Conservation (phyloP, 169 alveolate genomes). For the Eimeria maxima region DNA sequence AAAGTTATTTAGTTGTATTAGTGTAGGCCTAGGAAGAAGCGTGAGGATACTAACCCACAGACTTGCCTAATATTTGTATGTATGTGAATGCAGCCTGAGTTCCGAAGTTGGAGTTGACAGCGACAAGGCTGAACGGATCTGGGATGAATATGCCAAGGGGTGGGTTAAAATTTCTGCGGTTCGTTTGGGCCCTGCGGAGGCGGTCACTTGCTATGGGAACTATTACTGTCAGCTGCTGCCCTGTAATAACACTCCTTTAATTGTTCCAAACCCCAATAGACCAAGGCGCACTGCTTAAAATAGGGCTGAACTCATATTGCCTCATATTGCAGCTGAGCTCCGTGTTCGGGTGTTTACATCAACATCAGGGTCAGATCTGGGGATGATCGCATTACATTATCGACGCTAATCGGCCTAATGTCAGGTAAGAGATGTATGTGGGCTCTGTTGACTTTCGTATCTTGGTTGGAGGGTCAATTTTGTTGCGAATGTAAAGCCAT, state of each 20-base stretch:
- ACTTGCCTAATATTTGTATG: neutral
- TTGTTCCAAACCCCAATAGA: neutral
- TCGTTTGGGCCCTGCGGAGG: neutral
- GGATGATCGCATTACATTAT: conserved; percentile 64
- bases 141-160: conserved; percentile 77
- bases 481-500: neutral
- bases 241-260: neutral
- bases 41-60: neutral
- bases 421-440: conserved; percentile 13
- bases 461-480: neutral
- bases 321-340: neutral
- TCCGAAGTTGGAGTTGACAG: conserved; percentile 68
- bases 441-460: neutral
- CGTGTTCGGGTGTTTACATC: neutral
- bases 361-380: conserved; percentile 55
- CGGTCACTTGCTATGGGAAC: neutral
- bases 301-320: neutral
- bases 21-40: neutral
- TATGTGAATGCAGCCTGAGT: conserved; percentile 50
- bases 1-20: neutral
- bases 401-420: conserved; percentile 77
- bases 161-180: neutral
- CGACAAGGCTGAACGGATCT: conserved; percentile 78
- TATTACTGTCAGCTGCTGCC: neutral
- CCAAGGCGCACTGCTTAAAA: neutral